Evolutionary conservation across 106 monocot genomes (phyloP), one percentile per base, ranked within the genome.

Genomic region (Gastrodia elata): DNA sequence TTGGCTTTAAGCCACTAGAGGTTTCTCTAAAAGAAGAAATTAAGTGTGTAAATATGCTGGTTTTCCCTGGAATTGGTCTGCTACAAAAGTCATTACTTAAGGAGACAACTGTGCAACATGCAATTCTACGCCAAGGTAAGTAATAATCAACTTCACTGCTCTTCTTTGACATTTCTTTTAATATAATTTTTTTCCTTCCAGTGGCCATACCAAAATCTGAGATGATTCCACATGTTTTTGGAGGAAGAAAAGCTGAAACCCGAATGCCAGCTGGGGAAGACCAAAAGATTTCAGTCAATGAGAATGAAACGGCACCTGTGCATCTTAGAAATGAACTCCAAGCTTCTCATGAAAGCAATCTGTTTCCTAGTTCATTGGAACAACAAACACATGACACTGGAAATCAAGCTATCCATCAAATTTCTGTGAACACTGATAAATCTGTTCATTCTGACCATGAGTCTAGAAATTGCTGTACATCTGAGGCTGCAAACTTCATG

Each of bases 51-150:
- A 93, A 84, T 69, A 81, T 93, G 64, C 70, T 97, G 73, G 93
- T 97, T 68, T 97, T 97, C 72, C 92, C 92, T 74, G 83, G 77
- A 36, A 86, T 86, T 39, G 92, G 90, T 71, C 83, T 97, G 41
- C 74, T 97, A 59, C 71, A 79, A 33, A 97, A 97, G 76, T 30
- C 70, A 48, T 76, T 97, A 55, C 41, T 78, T 32, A 80, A 59
- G 39, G 28, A 64, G 77, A 68, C 79, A 64, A 20, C 22, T 72
- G 74, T 79, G 40, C 59, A 76, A 16, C 9, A 36, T 68, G 4
- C 24, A 61, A 44, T 44, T 44, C 35, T 67, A 32, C 41, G 68
- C 49, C 71, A 27, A 83, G 89, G 85, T 85, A 38, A 37, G 75
- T 27, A 26, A 74, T 58, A 2, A 55, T 37, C 25, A 68, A 64